These are phyloP conservation scores for Sclerotinia nivalis DNA, from an alignment of 2,329 filamentous ascomycete genomes.

Conservation along the genomic window DNA sequence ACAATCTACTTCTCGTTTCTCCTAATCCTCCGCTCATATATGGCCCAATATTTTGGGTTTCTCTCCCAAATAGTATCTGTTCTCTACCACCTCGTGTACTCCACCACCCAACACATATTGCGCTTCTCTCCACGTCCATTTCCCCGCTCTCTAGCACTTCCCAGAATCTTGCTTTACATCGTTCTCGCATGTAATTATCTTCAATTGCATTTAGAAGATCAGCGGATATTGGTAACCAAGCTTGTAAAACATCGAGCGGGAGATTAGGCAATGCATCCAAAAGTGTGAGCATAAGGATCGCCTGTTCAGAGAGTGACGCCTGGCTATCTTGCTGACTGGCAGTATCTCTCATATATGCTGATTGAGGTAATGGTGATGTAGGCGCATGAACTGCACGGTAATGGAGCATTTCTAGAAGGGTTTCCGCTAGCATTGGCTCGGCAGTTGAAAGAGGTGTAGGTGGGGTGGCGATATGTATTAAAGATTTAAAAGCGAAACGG, in stretches of 20 bases:
- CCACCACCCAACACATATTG: constrained; percentile 70
- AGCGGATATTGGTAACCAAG: constrained; percentile 66
- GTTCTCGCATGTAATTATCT: constrained; percentile 55
- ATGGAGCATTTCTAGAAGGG: constrained; percentile 64
- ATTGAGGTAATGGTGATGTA: constrained; percentile 44
- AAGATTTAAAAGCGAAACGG: constrained; percentile 67
- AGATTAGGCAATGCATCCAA: constrained; percentile 65
- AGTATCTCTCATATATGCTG: constrained; percentile 33
- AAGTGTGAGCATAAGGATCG: constrained; percentile 62
- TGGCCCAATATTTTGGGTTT: constrained; percentile 26
- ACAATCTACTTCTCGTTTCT: constrained; percentile 34
- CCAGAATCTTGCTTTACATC: constrained; percentile 65
- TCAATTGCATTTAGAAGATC: constrained; percentile 58
- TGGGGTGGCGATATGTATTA: constrained; percentile 65
- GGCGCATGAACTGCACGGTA: constrained; percentile 59
- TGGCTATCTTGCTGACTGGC: constrained; percentile 39
- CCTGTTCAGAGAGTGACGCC: constrained; percentile 57
- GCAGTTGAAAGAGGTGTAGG: constrained; percentile 61
- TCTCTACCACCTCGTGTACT: constrained; percentile 49
- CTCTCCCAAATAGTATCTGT: constrained; percentile 33
- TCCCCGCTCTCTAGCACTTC: constrained; percentile 63
- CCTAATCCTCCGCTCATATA: constrained; percentile 40
- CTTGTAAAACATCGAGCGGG: constrained; percentile 57
- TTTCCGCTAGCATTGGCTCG: constrained; percentile 64
- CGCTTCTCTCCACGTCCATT: constrained; percentile 69